Base-by-base conservation (phyloP, 2,329 filamentous ascomycete genomes). In the Fusarium sp. region DNA sequence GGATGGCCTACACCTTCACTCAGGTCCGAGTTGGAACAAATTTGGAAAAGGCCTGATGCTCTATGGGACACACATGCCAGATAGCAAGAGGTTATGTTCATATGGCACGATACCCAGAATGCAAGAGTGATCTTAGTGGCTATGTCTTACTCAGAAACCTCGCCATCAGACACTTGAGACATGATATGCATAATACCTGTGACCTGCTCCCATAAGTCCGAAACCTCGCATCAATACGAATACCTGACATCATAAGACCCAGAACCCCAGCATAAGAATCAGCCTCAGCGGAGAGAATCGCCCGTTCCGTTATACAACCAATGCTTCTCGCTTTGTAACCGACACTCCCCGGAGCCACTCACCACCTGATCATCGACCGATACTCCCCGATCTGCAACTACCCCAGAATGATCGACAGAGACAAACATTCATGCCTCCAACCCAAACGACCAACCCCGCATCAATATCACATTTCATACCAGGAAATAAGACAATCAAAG, bases 1-100 rank as follows among this genome's bases (percentile, higher is more conserved):
- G 56, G 71, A 2, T 74, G 72, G 72, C 72, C 72, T 1, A 72
- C 69, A 1, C 68, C 72, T 2, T 66, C 69, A 8, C 42, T 74
- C 1, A 44, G 65, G 4, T 66, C 63, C 0, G 72, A 74, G 30
- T 38, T 74, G 26, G 60, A 70, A 23, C 52, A 67, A 16, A 70
- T 74, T 9, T 74, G 72, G 72, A 55, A 59, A 2, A 55, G 36
- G 7, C 60, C 69, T 10, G 59, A 52, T 33, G 34, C 28, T 2
- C 9, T 54, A 2, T 70, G 61, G 61, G 59, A 47, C 12, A 30
- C 23, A 6, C 41, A 55, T 8, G 40, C 13, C 18, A 40, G 9
- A 40, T 40, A 31, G 6, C 4, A 30, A 30, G 30, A 30, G 30
- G 30, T 30, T 30, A 10, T 9, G 6, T 9, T 30, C 8, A 30